Base-by-base conservation (phyloP, 441 rosid genomes). In the California macrophylla region DNA sequence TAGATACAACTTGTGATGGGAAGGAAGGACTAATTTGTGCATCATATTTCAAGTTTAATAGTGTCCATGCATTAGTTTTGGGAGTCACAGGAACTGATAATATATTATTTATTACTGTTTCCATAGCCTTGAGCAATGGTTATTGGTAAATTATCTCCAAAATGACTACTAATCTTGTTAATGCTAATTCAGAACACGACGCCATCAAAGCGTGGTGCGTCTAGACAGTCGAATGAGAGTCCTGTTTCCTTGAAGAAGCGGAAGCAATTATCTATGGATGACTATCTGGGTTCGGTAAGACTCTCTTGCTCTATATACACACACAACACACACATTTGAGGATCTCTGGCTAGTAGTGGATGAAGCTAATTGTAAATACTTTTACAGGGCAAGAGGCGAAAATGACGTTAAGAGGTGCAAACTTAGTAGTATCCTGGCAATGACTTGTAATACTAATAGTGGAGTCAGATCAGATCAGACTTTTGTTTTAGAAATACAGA, bases 241-340 rank as follows among this genome's bases (percentile, higher is more conserved):
- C 95, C 96, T 45, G 73, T 79, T 66, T 81, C 83, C 8, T 66
- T 66, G 2, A 92, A 88, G 87, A 95, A 91, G 78, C 88, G 91
- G 67, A 91, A 89, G 83, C 96, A 88, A 73, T 75, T 81, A 30
- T 81, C 96, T 1, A 88, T 89, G 90, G 98, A 90, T 78, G 98
- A 95, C 73, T 89, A 82, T 34, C 42, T 85, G 69, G 84, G 79
- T 82, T 80, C 95, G 67, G 97, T 90, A 84, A 23, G 79, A 73
- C 12, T 42, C 16, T 42, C 50, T 13, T n/a, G n/a, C n/a, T n/a
- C 50, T 42, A 1, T 42, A 6, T 2, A 12, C 2, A 42, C 16
- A 42, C 13, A 12, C 13, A 0, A 42, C 13, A 16, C 12, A 3
- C 13, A 42, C 13, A 42, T 5, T 34, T 34, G 6, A n/a, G n/a